Evolutionary conservation across 2,329 filamentous ascomycete species (phyloP), one percentile per base, ranked within the genome.

Genomic region (Intubia oerlemansii): DNA sequence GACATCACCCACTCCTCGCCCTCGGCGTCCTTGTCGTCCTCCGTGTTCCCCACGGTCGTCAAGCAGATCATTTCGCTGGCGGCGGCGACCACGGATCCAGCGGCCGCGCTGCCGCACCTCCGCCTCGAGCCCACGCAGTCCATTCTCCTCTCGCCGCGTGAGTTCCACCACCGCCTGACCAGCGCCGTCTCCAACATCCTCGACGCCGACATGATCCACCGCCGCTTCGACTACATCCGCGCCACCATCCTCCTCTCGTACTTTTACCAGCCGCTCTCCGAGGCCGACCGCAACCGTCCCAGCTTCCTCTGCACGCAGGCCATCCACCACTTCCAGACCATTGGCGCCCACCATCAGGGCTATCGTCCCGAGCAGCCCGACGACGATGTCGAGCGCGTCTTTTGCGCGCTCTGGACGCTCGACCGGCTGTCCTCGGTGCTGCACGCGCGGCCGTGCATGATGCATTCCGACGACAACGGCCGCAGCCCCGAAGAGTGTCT

Each of bases 381-480:
- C 8, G 49, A 55, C 24, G 52, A 56, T 16, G 45, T 56, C 3
- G 56, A 60, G 30, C 55, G 51, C 3, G 38, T 70, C 3, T 66
- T 68, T 25, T 70, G 63, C 38, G 62, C 58, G 6, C 49, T 68
- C 1, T 72, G 65, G 65, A 65, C 65, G 0, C 42, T 73, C 2
- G 68, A 74, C 39, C 53, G 63, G 10, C 52, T 73, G 24, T 64
- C 64, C 27, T 56, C 63, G 1, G 60, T 66, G 0, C 54, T 67
- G n/a, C 62, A 69, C 32, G 67, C 66, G 5, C 52, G 67, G 1
- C 62, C 68, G 0, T 58, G 62, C 25, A 42, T 69, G 15, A 59
- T 74, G 32, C 66, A 73, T 36, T 64, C 70, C 36, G 48, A 62
- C 27, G 68, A 74, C 36, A 53, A 68, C 17, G 60, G 63, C 6